These are phyloP conservation scores for Pythium volutum DNA, from an alignment of 352 stramenopile species.

Conservation along the genomic window DNA sequence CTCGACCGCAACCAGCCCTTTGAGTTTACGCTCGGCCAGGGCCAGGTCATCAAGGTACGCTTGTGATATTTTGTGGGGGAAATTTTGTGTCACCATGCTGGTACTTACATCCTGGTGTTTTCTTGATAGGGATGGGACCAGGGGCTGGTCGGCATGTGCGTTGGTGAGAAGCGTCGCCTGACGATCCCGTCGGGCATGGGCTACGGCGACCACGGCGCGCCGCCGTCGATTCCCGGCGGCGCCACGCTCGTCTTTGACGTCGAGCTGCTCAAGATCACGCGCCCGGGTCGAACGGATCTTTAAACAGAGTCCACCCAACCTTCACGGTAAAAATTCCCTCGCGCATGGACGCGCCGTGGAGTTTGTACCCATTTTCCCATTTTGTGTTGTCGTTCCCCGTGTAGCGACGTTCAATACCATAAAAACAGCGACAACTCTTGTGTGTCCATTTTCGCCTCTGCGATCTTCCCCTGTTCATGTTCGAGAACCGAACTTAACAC, in stretches of 20 bases:
- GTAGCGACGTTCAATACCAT: constrained; percentile 5
- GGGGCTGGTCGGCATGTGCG: constrained; percentile 86
- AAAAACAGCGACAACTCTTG: background rate
- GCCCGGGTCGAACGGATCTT: constrained; percentile 50
- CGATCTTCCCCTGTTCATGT: background rate
- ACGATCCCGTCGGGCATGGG: constrained; percentile 87
- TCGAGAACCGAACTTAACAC: background rate
- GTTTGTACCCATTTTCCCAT: background rate
- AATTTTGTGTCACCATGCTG: no score
- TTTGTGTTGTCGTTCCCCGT: constrained; percentile 1
- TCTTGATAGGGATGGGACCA: constrained; percentile 78
- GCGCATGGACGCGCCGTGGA: background rate
- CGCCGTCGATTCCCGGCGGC: constrained; percentile 91
- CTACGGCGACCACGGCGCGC: constrained; percentile 93
- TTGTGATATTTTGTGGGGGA: no score
- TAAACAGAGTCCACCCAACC: constrained; percentile 17
- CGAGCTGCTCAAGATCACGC: constrained; percentile 95
- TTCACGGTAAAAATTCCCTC: no score
- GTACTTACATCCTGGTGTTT: no score
- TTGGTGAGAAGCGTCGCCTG: constrained; percentile 85
- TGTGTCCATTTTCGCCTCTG: background rate
- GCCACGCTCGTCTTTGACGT: constrained; percentile 97
- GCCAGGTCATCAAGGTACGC: constrained; percentile 93
- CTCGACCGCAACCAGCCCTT: constrained; percentile 92
- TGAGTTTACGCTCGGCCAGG: constrained; percentile 92